Conservation (phyloP, 1,284 basidiomycete genomes). For the Stygiomarasmius scandens region DNA sequence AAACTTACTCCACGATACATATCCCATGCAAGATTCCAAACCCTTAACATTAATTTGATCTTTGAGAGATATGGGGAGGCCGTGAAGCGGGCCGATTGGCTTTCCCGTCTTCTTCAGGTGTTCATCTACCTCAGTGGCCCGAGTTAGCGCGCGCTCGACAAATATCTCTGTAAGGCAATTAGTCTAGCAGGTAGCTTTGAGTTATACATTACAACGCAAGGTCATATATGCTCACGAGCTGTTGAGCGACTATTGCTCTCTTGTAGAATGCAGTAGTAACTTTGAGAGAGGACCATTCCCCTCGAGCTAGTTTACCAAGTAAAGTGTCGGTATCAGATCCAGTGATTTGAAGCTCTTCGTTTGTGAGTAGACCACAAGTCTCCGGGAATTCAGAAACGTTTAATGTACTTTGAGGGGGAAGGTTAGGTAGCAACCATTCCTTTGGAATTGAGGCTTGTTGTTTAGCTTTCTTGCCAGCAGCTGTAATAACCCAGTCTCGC, state of each 20-base stretch:
- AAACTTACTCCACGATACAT: constrained; percentile 52
- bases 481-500: constrained; percentile 52
- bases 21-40: constrained; percentile 60
- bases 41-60: constrained; percentile 65
- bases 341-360: constrained; percentile 70
- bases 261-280: constrained; percentile 81
- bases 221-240: constrained; percentile 74
- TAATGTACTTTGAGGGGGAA: constrained; percentile 43
- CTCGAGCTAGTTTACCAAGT: constrained; percentile 46
- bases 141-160: constrained; percentile 57
- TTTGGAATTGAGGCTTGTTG: constrained; percentile 61
- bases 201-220: too few relatives aligned
- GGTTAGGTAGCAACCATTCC: constrained; percentile 53
- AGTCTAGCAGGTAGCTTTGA: too few relatives aligned
- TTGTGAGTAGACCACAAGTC: constrained; percentile 60
- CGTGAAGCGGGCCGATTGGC: constrained; percentile 45
- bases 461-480: constrained; percentile 49
- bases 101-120: constrained; percentile 51
- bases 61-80: constrained; percentile 66
- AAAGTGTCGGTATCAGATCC: constrained; percentile 51
- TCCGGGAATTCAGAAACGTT: constrained; percentile 64
- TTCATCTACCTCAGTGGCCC: constrained; percentile 61
- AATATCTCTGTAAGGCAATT: constrained; percentile 77
- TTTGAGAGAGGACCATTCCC: constrained; percentile 62
- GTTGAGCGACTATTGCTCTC: constrained; percentile 80